A percentile compares a stretch with the other conserved stretches of the same genome.
phyloP scores from a whole-genome alignment of 169 alveolate genomes.

The Plasmodium adleri region DNA sequence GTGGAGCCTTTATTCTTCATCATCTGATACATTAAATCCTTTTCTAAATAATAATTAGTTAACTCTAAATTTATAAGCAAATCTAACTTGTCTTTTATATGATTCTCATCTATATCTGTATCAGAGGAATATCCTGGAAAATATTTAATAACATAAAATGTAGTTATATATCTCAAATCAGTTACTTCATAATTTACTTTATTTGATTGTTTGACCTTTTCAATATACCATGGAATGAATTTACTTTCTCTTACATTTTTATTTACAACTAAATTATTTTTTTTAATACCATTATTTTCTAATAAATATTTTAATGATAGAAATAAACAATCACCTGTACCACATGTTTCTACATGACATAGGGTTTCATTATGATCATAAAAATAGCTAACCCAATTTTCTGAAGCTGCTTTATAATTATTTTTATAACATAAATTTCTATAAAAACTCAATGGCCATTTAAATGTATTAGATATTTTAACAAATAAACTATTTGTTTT shows the following conservation, averaged over 20 bases:
- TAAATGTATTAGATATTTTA: not conserved
- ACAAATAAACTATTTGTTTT: slow-evolving; percentile 1
- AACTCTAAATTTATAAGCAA: slow-evolving; percentile 17
- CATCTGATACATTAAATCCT: not conserved
- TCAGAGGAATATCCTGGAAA: slow-evolving; percentile 43
- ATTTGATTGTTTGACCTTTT: not conserved
- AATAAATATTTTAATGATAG: slow-evolving; percentile 25
- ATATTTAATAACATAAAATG: slow-evolving; percentile 24
- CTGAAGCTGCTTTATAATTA: slow-evolving; percentile 25
- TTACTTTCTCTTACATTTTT: slow-evolving; percentile 8
- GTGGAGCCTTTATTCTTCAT: not conserved
- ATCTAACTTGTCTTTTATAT: slow-evolving; percentile 14
- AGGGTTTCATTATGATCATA: slow-evolving; percentile 51
- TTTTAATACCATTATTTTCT: slow-evolving; percentile 14
- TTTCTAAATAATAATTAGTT: slow-evolving; percentile 31
- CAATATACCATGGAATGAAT: slow-evolving; percentile 42
- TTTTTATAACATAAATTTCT: slow-evolving; percentile 32
- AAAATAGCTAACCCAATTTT: slow-evolving; percentile 54
- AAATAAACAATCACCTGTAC: slow-evolving; percentile 55
- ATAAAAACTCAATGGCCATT: not conserved
- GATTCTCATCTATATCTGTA: slow-evolving; percentile 1
- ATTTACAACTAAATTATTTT: not conserved
- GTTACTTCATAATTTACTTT: slow-evolving; percentile 1
- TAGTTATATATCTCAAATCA: slow-evolving; percentile 53
- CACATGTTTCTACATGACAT: slow-evolving; percentile 46